Percentiles rank a stretch among this genome's conserved stretches.
Evolutionary conservation across 768 basidiomycete species (phyloP).

Genomic region (Calocybe cyanea): DNA sequence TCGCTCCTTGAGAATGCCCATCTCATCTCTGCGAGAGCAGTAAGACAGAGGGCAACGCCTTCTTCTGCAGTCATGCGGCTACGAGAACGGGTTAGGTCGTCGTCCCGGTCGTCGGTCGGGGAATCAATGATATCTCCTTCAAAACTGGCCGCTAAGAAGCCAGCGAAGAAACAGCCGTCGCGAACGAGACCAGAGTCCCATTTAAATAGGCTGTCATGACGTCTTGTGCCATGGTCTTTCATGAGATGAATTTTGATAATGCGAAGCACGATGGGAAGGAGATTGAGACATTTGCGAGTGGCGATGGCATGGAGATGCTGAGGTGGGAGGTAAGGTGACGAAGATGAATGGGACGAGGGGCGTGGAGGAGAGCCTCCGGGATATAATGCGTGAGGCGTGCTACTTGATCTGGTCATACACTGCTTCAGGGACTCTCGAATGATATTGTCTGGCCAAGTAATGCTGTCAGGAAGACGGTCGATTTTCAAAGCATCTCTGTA

Average conservation of each 20-base stretch:
- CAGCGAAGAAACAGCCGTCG: conserved; percentile 89
- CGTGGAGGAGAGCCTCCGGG: conserved; percentile 43
- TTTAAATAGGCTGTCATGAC: conserved; percentile 55
- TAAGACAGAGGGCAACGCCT: conserved; percentile 54
- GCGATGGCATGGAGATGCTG: conserved; percentile 47
- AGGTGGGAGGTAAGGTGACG: conserved; percentile 43
- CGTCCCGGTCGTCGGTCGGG: conserved; percentile 30
- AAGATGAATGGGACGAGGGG: conserved; percentile 40
- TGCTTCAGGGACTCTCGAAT: conserved; percentile 81
- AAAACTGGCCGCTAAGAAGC: conserved; percentile 65
- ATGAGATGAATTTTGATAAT: conserved; percentile 51
- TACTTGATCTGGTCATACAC: conserved; percentile 28
- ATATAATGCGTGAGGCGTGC: conserved; percentile 28
- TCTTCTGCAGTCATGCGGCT: conserved; percentile 35
- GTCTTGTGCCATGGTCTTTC: too few relatives aligned
- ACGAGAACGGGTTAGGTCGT: conserved; percentile 25
- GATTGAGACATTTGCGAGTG: conserved; percentile 43
- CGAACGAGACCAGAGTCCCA: conserved; percentile 86
- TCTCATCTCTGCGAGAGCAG: conserved; percentile 75
- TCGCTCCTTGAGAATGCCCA: conserved; percentile 79
- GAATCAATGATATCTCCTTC: conserved; percentile 41
- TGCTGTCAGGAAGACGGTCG: conserved; percentile 8
- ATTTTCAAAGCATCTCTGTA: conserved; percentile 17
- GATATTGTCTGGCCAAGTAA: conserved; percentile 62
- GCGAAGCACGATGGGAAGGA: conserved; percentile 47